A percentile compares a stretch with the other conserved stretches of the same genome.
Conservation (phyloP, 176 grass and related monocot species). For the Avena insularis region DNA sequence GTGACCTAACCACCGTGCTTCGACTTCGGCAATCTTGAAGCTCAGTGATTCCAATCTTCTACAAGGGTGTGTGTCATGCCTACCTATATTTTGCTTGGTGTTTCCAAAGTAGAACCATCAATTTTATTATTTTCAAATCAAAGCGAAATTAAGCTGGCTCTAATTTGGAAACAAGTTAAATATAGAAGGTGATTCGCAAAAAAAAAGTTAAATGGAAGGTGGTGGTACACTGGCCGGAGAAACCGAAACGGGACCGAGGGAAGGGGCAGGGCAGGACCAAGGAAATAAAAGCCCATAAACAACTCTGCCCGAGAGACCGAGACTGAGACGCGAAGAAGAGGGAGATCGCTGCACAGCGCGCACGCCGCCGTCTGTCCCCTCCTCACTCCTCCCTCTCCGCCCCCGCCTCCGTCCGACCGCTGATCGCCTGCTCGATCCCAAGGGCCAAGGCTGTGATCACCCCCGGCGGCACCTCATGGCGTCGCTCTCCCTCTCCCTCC, state of each 20-base stretch:
- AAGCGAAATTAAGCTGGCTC: too few species aligned
- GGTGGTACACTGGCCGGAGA: background rate
- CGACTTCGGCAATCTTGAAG: too few species aligned
- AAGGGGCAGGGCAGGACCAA: background rate
- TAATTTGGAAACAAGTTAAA: too few species aligned
- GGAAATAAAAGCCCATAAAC: constrained; percentile 36
- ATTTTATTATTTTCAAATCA: too few species aligned
- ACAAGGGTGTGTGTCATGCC: too few species aligned
- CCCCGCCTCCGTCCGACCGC: constrained; percentile 1
- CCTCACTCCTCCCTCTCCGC: background rate
- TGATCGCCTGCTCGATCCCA: background rate
- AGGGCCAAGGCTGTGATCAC: background rate
- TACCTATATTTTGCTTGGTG: too few species aligned
- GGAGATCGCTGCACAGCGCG: constrained; percentile 23
- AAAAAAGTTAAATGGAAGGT: background rate
- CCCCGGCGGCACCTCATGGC: constrained; percentile 41
- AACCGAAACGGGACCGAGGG: background rate
- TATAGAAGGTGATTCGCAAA: too few species aligned
- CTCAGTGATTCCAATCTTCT: too few species aligned
- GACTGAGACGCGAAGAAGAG: background rate
- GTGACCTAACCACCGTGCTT: too few species aligned
- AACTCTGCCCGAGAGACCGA: constrained; percentile 41
- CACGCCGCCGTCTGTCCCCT: background rate
- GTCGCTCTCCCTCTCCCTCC: constrained; percentile 53
- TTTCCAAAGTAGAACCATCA: too few species aligned